phyloP scores from a whole-genome alignment of 2,329 filamentous ascomycete species.

The Pleoardoris graminearum region DNA sequence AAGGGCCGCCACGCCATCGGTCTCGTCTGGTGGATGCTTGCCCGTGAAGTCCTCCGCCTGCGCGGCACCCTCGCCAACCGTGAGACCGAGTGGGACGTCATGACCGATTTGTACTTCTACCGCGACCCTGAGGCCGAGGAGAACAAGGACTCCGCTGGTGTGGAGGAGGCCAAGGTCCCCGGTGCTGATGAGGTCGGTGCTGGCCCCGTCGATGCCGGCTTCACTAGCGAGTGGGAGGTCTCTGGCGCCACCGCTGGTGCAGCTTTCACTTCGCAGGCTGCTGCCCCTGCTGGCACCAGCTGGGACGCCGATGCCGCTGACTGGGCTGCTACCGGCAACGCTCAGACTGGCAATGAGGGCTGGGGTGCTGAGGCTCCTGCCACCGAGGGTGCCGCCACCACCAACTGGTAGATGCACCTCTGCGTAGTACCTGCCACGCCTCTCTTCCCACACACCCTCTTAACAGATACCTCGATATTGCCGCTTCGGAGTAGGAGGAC shows the following conservation, averaged over 20 bases:
- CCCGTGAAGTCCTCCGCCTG: conserved; percentile 98
- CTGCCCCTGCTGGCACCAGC: conserved; percentile 64
- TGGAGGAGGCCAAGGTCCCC: conserved; percentile 84
- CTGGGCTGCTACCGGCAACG: conserved; percentile 67
- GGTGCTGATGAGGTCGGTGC: conserved; percentile 83
- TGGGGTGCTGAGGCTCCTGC: conserved; percentile 52
- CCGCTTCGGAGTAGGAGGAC: conserved; percentile 37
- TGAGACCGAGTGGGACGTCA: conserved; percentile 98
- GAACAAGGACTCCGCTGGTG: conserved; percentile 83
- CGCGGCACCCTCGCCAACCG: conserved; percentile 94
- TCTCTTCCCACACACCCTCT: conserved; percentile 42
- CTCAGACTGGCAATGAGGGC: conserved; percentile 53
- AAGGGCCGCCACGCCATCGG: conserved; percentile 99
- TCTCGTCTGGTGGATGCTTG: conserved; percentile 98
- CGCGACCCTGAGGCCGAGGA: conserved; percentile 99
- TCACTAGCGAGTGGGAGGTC: conserved; percentile 86
- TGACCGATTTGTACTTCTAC: conserved; percentile 99
- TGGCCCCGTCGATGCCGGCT: conserved; percentile 76
- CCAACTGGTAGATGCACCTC: conserved; percentile 50
- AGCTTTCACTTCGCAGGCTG: conserved; percentile 61
- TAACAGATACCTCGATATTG: conserved; percentile 21
- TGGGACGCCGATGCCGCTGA: conserved; percentile 67
- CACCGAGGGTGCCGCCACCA: conserved; percentile 26
- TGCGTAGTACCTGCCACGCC: conserved; percentile 16
- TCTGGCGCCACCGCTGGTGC: conserved; percentile 65